Conservation (phyloP, 1,139 yeast genomes). For the Pichia sp. region DNA sequence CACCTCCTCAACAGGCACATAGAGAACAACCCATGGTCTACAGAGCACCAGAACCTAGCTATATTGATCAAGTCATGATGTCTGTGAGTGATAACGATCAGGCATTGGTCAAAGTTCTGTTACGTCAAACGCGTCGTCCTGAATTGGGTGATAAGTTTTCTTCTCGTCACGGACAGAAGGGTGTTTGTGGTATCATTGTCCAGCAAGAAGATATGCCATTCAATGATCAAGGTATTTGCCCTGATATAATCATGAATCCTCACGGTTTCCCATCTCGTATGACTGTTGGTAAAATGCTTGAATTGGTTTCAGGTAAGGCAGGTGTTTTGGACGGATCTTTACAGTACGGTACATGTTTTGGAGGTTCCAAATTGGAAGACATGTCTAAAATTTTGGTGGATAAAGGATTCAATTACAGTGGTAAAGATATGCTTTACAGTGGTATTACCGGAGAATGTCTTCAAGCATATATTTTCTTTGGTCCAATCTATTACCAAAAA, state of each 20-base stretch:
- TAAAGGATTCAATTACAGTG: conserved; percentile 90
- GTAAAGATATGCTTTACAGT: conserved; percentile 96
- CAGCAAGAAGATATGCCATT: conserved; percentile 96
- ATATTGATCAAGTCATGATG: conserved; percentile 96
- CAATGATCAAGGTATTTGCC: conserved; percentile 82
- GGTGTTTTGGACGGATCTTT: conserved; percentile 90
- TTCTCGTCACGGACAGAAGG: conserved; percentile 96
- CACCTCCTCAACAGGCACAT: conserved; percentile 17
- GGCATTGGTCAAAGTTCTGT: conserved; percentile 83
- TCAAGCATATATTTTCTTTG: conserved; percentile 96
- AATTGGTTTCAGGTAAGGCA: conserved; percentile 92
- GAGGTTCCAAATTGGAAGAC: conserved; percentile 91
- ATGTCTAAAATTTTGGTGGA: conserved; percentile 92
- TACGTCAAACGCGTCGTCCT: conserved; percentile 96
- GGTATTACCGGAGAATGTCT: conserved; percentile 97
- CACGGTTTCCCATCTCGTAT: conserved; percentile 99
- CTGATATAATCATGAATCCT: conserved; percentile 97
- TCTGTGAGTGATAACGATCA: conserved; percentile 94
- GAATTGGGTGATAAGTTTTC: conserved; percentile 97
- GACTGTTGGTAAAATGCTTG: conserved; percentile 99
- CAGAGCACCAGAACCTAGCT: conserved; percentile 93
- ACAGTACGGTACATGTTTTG: conserved; percentile 97
- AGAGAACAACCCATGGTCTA: conserved; percentile 90
- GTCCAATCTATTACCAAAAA: conserved; percentile 96
- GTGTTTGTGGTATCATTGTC: conserved; percentile 97